These are phyloP conservation scores for Xylaria arbuscula DNA, from an alignment of 2,329 filamentous ascomycete genomes.

Conservation along the genomic window DNA sequence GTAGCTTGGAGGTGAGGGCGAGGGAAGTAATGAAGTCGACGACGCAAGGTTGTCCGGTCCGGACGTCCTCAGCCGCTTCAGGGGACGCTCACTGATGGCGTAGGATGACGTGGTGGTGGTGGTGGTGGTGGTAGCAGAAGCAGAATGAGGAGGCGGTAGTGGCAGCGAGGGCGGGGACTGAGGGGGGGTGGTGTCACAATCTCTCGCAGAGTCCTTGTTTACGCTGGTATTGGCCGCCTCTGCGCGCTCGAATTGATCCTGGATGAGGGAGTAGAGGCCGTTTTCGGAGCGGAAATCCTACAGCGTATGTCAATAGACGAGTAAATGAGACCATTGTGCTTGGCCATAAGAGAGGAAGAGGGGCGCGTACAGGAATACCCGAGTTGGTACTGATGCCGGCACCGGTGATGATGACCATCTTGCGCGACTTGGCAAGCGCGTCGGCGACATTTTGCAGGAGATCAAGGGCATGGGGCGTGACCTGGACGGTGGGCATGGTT, in stretches of 20 bases:
- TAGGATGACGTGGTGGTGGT: constrained; percentile 38
- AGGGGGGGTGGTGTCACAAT: constrained; percentile 23
- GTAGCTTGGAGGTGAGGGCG: not conserved
- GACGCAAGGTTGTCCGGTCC: constrained; percentile 22
- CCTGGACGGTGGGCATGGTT: constrained; percentile 69
- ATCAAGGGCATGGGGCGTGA: constrained; percentile 62
- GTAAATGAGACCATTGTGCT: not conserved
- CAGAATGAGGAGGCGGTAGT: not conserved
- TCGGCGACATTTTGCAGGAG: constrained; percentile 74
- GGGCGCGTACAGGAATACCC: constrained; percentile 72
- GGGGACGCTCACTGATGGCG: constrained; percentile 46
- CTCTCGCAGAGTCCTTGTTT: constrained; percentile 44
- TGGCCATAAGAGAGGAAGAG: not conserved
- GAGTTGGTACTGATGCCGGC: constrained; percentile 81
- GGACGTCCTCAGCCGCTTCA: constrained; percentile 45
- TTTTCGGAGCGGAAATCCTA: constrained; percentile 79
- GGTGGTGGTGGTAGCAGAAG: not conserved
- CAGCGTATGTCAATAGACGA: constrained; percentile 29
- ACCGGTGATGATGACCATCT: constrained; percentile 77
- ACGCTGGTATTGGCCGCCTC: constrained; percentile 52
- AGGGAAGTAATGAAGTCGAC: constrained; percentile 2
- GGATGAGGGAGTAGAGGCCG: constrained; percentile 77
- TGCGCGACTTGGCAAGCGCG: constrained; percentile 70
- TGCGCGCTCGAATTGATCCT: constrained; percentile 71
- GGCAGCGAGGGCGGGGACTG: not conserved